A percentile compares a stretch with the other conserved stretches of the same genome.
phyloP scores from a whole-genome alignment of 306 rosid species.

The Ammopiptanthus mongolicus region DNA sequence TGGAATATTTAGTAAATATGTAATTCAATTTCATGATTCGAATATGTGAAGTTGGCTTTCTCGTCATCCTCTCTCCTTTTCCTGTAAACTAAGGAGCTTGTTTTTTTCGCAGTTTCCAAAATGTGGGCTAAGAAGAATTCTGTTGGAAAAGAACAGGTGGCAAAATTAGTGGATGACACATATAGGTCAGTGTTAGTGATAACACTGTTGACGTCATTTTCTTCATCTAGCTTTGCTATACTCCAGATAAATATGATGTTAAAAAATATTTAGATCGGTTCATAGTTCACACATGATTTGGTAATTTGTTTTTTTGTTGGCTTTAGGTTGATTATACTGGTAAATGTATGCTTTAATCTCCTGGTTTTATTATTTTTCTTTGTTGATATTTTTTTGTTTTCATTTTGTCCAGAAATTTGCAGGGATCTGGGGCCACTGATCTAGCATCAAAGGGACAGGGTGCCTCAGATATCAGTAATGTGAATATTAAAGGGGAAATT shows the following conservation, averaged over 20 bases:
- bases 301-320: neutral
- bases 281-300: neutral
- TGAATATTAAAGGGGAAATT: conserved; percentile 65
- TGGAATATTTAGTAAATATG: neutral
- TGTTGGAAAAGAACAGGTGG: conserved; percentile 79
- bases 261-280: neutral
- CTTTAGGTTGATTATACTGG: neutral
- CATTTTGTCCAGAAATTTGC: conserved; percentile 61
- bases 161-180: conserved; percentile 88
- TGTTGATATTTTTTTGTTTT: neutral
- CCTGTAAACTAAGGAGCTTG: neutral
- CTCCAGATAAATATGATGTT: neutral
- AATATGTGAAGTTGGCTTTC: conserved; percentile 14
- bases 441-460: conserved; percentile 80
- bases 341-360: neutral
- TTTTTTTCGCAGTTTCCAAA: conserved; percentile 52
- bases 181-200: conserved; percentile 64
- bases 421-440: conserved; percentile 77
- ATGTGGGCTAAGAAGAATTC: conserved; percentile 71
- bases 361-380: conserved; percentile 2
- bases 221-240: conserved; percentile 11
- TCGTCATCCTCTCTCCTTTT: neutral
- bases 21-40: conserved; percentile 5
- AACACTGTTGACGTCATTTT: neutral
- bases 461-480: conserved; percentile 66